A percentile compares a stretch with the other conserved stretches of the same genome.
Evolutionary conservation across 305 asterid species (phyloP).

Genomic region (Fraxinus latifolia): DNA sequence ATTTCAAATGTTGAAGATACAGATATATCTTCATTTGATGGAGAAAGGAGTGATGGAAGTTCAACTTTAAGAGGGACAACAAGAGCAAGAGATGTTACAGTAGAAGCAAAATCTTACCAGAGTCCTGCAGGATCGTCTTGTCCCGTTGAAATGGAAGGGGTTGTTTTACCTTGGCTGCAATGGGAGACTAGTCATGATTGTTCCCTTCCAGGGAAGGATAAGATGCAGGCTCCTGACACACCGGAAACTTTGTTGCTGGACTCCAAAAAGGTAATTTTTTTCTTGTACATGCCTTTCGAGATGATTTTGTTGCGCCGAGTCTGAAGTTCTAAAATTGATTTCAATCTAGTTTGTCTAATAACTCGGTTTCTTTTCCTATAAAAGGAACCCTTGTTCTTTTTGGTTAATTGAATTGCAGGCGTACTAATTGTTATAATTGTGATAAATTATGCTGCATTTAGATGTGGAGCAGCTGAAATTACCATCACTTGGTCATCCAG

Average conservation of each 20-base stretch:
- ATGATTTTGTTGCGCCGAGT: background rate
- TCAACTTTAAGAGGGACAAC: constrained; percentile 57
- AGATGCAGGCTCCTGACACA: constrained; percentile 43
- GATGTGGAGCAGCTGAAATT: background rate
- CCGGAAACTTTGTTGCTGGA: constrained; percentile 47
- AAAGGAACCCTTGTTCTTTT: background rate
- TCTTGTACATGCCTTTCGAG: background rate
- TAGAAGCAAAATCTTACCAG: constrained; percentile 39
- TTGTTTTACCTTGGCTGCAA: constrained; percentile 86
- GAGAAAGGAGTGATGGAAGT: constrained; percentile 83
- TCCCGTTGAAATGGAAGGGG: constrained; percentile 74
- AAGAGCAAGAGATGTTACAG: constrained; percentile 42
- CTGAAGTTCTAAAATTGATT: background rate
- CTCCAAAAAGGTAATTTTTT: constrained; percentile 48
- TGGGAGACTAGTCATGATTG: constrained; percentile 82
- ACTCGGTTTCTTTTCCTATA: background rate
- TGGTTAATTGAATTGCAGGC: background rate
- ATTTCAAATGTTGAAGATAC: constrained; percentile 79
- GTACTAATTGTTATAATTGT: background rate
- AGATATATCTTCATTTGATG: constrained; percentile 90
- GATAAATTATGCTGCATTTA: background rate
- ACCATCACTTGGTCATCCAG: background rate
- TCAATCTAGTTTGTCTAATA: background rate
- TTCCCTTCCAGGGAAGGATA: constrained; percentile 37
- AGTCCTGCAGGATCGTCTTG: constrained; percentile 39